Evolutionary conservation across 257 asterid genomes (phyloP), one percentile per base, ranked within the genome.

Genomic region (Nicotiana noctiflora): DNA sequence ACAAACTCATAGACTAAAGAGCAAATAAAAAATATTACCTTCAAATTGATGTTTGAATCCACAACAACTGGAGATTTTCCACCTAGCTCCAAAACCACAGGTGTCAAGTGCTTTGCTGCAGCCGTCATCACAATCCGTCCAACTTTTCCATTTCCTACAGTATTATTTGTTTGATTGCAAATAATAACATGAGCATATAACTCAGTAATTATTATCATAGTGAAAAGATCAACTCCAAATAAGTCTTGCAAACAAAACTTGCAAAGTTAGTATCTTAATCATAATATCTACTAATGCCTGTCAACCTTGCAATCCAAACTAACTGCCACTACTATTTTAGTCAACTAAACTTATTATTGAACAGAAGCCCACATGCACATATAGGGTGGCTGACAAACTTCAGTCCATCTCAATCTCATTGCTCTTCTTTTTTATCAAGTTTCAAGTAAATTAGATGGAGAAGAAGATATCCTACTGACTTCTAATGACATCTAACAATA

Each of bases 81-180:
- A 19, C 98, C 98, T 46, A 94, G 97, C 90, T 93, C 98, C 89
- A 94, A 88, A 79, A 86, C 80, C 79, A 93, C 96, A 27, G 98
- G 98, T 9, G 98, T 94, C 19, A 94, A 96, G 88, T 94, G 91
- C 86, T 93, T 93, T 34, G 97, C 96, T 37, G 98, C 98, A 67
- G 97, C 98, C 70, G 96, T 83, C 87, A 92, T 77, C 65, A 94
- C 84, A 53, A 94, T 87, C 59, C 98, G 97, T 37, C 96, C 98
- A 13, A 94, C 90, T 87, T 82, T 93, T 62, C 93, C 88, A 57
- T 86, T 94, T 78, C 98, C 98, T 92, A 76, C 83, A 75, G 78
- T 74, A 49, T 72, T 23, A 23, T 13, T 72, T 72, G 37, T 64
- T 64, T 64, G 49, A 65, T 65, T 17, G 31, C 53, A 18, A 72